Conservation (phyloP, 257 asterid species). For the Nicotiana attenuata region DNA sequence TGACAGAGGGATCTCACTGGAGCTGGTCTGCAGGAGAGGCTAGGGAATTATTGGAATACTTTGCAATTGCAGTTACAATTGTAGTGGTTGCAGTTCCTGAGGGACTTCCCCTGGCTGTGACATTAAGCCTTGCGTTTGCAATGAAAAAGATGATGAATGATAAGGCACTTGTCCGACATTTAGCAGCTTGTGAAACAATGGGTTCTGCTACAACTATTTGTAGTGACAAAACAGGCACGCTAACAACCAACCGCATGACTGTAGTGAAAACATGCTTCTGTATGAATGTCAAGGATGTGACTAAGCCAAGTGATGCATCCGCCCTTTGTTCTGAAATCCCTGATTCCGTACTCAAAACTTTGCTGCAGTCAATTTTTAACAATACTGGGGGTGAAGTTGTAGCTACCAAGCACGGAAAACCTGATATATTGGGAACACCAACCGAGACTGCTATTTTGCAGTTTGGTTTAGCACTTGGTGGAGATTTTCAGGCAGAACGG, state of each 20-base stretch:
- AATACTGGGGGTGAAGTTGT: slow-evolving; percentile 92
- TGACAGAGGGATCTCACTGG: slow-evolving; percentile 37
- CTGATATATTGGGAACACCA: slow-evolving; percentile 77
- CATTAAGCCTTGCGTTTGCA: slow-evolving; percentile 85
- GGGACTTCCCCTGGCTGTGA: slow-evolving; percentile 89
- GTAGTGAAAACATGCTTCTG: slow-evolving; percentile 79
- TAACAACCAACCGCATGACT: slow-evolving; percentile 87
- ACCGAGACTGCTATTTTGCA: slow-evolving; percentile 84
- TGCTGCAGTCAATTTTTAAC: slow-evolving; percentile 69
- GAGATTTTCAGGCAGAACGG: slow-evolving; percentile 50
- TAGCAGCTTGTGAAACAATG: slow-evolving; percentile 98
- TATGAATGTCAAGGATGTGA: slow-evolving; percentile 46
- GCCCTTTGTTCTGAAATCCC: slow-evolving; percentile 42
- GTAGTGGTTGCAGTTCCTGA: slow-evolving; percentile 96
- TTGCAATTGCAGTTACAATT: slow-evolving; percentile 83
- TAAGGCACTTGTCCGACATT: slow-evolving; percentile 81
- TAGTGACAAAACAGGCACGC: slow-evolving; percentile 87
- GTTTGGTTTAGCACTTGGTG: slow-evolving; percentile 74
- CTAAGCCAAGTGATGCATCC: slow-evolving; percentile 25
- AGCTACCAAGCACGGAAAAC: slow-evolving; percentile 43
- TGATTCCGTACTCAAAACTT: slow-evolving; percentile 29
- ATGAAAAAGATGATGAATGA: slow-evolving; percentile 98
- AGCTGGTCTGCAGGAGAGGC: slow-evolving; percentile 77
- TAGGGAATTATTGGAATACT: slow-evolving; percentile 64
- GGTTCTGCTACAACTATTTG: slow-evolving; percentile 90